These are phyloP conservation scores for Aspergillus floridensis DNA, from an alignment of 2,329 filamentous ascomycete species.

Conservation along the genomic window DNA sequence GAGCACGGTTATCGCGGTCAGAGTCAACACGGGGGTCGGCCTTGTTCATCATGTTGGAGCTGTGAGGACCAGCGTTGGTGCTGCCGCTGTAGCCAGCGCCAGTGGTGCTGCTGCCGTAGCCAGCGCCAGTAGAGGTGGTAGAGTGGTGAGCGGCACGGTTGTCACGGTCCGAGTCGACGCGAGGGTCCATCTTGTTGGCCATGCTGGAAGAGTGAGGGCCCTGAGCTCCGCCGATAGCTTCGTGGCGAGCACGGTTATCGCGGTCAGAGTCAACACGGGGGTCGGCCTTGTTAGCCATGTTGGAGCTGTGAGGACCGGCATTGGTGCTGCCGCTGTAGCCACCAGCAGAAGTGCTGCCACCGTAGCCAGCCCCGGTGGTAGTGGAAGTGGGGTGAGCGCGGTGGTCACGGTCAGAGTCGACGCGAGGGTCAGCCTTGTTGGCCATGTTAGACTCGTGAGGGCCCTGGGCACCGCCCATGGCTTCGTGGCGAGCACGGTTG, in stretches of 20 bases:
- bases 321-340: not conserved
- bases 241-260: constrained; percentile 15
- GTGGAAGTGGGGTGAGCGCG: constrained; percentile 3
- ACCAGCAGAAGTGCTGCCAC: constrained; percentile 5
- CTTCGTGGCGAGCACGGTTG: constrained; percentile 10
- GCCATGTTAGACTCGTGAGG: constrained; percentile 9
- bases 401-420: constrained; percentile 18
- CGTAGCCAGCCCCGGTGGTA: not conserved
- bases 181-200: constrained; percentile 22
- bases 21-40: constrained; percentile 17
- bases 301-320: constrained; percentile 26
- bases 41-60: constrained; percentile 33
- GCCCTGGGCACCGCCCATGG: constrained; percentile 1
- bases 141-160: constrained; percentile 4
- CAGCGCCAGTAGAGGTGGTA: not conserved
- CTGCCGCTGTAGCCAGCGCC: not conserved
- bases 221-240: constrained; percentile 12
- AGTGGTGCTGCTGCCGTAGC: not conserved
- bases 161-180: constrained; percentile 19
- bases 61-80: constrained; percentile 13
- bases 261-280: constrained; percentile 17
- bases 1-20: constrained; percentile 14
- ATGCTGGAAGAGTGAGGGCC: constrained; percentile 31
- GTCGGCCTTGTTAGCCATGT: constrained; percentile 25
- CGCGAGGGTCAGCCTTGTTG: constrained; percentile 22